Percentiles rank a stretch among this genome's conserved stretches.
Evolutionary conservation across 73 alveolate genomes (phyloP).

Genomic region (Blepharisma japonicum): DNA sequence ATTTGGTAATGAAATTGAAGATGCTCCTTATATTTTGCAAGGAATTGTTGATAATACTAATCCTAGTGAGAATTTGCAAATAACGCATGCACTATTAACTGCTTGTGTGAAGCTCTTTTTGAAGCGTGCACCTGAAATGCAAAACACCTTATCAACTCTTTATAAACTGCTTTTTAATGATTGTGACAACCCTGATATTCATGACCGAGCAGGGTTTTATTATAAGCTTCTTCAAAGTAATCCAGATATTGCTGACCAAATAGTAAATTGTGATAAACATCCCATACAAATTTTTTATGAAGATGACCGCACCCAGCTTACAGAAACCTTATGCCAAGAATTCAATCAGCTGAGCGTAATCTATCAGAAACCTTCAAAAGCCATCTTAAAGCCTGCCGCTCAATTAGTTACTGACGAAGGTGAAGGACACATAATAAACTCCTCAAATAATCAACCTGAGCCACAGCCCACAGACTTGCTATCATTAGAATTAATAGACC

Average conservation of each 20-base stretch:
- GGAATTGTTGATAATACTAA: constrained; percentile 52
- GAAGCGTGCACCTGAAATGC: constrained; percentile 72
- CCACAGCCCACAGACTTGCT: not conserved
- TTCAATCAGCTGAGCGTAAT: constrained; percentile 54
- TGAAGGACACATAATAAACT: too few species aligned
- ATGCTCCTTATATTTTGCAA: constrained; percentile 66
- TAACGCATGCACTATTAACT: constrained; percentile 43
- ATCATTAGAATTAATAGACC: not conserved
- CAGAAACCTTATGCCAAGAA: constrained; percentile 45
- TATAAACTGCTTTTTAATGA: constrained; percentile 38
- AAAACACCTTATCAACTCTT: constrained; percentile 46
- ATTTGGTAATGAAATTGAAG: constrained; percentile 56
- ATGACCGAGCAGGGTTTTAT: constrained; percentile 56
- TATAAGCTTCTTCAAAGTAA: constrained; percentile 53
- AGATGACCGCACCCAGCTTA: constrained; percentile 41
- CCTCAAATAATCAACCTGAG: not conserved
- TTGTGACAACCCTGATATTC: constrained; percentile 48
- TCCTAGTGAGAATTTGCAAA: constrained; percentile 42
- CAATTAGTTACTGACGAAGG: not conserved
- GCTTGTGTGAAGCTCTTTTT: constrained; percentile 55
- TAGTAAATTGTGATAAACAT: constrained; percentile 34
- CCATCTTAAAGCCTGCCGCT: constrained; percentile 32
- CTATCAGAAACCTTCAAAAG: constrained; percentile 49
- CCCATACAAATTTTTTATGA: constrained; percentile 43
- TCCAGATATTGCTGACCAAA: constrained; percentile 41